Base-by-base conservation (phyloP, 2,329 filamentous ascomycete species). In the Chaetomium sp. region DNA sequence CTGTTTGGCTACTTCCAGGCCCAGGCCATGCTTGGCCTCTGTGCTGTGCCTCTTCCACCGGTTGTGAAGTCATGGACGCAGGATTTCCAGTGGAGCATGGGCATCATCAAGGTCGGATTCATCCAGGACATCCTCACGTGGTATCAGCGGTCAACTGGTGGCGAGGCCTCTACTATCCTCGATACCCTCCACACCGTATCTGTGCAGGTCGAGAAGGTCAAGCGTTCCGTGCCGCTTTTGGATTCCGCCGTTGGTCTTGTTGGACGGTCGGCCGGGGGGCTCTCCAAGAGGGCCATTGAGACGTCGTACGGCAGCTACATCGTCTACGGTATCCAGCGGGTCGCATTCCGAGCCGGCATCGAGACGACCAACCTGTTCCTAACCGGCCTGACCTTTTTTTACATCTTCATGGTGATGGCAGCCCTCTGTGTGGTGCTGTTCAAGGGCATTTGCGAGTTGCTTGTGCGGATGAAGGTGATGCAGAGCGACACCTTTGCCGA, bases 1-100 rank as follows among this genome's bases (percentile, higher is more conserved):
- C 85, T 96, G 27, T 94, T 95, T 73, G 86, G 90, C 65, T 95
- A 92, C 79, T 94, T 96, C 83, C 92, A 96, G 77, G 88, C 90
- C 9, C 91, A 94, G 75, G 91, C 92, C 33, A 90, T 95, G 77
- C 83, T 94, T 71, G 92, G 92, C 65, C 87, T 95, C 80, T 89
- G 87, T 51, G 83, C 89, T 35, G 88, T 95, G 19, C 81, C 83
- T 42, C 83, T 94, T 57, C 92, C 92, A 3, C 92, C 92, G 0
- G 90, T 94, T 65, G 92, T 93, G 60, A 84, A 90, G 72, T 85
- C 91, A 0, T 96, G 92, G 92, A 95, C 91, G 0, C 92, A 95
- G 78, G 93, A 95, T 77, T 95, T 96, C 81, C 89, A 93, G 75
- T 96, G 92, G 92, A 92, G 87, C 73, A 93, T 96, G 90, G 92